phyloP scores from a whole-genome alignment of 257 asterid species.

The Thymus quinquecostatus region DNA sequence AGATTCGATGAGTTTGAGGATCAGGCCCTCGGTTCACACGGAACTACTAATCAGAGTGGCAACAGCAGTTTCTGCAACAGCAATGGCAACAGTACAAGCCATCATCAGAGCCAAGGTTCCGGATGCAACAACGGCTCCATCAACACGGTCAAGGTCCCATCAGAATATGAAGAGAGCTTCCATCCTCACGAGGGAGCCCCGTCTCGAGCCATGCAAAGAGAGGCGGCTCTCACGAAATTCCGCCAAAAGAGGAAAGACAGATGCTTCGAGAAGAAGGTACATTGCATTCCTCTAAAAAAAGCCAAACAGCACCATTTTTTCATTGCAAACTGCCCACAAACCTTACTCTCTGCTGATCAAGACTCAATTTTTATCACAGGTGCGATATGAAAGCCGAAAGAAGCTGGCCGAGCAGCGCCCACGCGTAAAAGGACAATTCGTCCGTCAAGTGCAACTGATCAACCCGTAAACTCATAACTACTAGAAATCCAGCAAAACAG shows the following conservation, averaged over 20 bases:
- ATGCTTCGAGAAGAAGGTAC: constrained; percentile 96
- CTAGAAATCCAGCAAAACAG: constrained; percentile 27
- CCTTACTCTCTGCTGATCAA: background rate
- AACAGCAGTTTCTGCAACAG: constrained; percentile 54
- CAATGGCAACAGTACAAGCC: constrained; percentile 37
- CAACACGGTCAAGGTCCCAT: constrained; percentile 19
- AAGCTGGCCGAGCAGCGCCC: constrained; percentile 99
- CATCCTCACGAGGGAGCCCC: constrained; percentile 51
- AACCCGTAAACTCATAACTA: constrained; percentile 43
- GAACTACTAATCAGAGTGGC: constrained; percentile 54
- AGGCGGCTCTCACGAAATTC: constrained; percentile 89
- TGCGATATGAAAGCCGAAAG: constrained; percentile 90
- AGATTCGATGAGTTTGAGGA: constrained; percentile 49
- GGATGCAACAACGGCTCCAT: constrained; percentile 45
- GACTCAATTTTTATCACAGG: constrained; percentile 49
- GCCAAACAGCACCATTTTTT: background rate
- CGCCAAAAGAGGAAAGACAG: constrained; percentile 89
- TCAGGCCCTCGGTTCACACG: constrained; percentile 48
- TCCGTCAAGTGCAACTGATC: constrained; percentile 65
- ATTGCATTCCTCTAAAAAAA: background rate
- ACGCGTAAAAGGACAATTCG: constrained; percentile 94
- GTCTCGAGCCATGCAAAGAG: constrained; percentile 62
- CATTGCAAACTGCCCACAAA: background rate
- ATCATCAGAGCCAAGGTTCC: constrained; percentile 35
- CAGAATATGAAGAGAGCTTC: constrained; percentile 59